Percentiles rank a stretch among this genome's conserved stretches.
phyloP scores from a whole-genome alignment of 1,284 basidiomycete species.

The Agroathelia rolfsii region DNA sequence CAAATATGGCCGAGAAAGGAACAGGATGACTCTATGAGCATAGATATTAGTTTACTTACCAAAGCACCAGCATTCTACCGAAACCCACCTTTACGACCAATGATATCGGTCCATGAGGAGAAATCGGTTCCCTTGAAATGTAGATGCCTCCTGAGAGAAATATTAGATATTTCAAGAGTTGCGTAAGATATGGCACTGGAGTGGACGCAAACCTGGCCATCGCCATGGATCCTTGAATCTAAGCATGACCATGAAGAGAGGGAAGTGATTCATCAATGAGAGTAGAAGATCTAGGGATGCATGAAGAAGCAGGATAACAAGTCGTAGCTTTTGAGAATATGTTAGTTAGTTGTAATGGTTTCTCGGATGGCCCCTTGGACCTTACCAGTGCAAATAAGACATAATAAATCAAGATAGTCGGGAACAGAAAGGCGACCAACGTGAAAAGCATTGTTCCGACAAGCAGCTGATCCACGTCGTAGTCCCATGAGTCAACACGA shows the following conservation, averaged over 20 bases:
- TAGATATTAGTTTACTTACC: conserved; percentile 8
- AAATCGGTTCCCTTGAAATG: conserved; percentile 13
- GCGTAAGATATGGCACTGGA: not conserved
- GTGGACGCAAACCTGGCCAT: conserved; percentile 52
- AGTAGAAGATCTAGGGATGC: conserved; percentile 55
- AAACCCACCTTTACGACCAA: conserved; percentile 17
- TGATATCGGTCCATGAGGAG: conserved; percentile 10
- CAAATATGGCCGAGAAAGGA: conserved; percentile 24
- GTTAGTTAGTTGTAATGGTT: conserved; percentile 8
- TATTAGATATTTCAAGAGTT: conserved; percentile 2
- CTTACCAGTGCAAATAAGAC: conserved; percentile 69
- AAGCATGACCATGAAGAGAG: conserved; percentile 81
- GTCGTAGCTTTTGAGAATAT: conserved; percentile 39
- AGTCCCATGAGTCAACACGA: conserved; percentile 82
- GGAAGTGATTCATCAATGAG: conserved; percentile 83
- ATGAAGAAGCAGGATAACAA: conserved; percentile 49
- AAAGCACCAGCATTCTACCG: not conserved
- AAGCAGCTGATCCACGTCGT: conserved; percentile 89
- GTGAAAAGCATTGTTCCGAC: conserved; percentile 95
- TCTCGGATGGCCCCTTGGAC: no score
- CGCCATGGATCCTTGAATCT: conserved; percentile 80
- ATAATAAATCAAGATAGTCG: conserved; percentile 85
- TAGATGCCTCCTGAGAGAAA: conserved; percentile 23
- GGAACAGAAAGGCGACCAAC: conserved; percentile 81
- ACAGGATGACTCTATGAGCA: conserved; percentile 25